Evolutionary conservation across 345 rosid genomes (phyloP), one percentile per base, ranked within the genome.

Genomic region (Microcos paniculata): DNA sequence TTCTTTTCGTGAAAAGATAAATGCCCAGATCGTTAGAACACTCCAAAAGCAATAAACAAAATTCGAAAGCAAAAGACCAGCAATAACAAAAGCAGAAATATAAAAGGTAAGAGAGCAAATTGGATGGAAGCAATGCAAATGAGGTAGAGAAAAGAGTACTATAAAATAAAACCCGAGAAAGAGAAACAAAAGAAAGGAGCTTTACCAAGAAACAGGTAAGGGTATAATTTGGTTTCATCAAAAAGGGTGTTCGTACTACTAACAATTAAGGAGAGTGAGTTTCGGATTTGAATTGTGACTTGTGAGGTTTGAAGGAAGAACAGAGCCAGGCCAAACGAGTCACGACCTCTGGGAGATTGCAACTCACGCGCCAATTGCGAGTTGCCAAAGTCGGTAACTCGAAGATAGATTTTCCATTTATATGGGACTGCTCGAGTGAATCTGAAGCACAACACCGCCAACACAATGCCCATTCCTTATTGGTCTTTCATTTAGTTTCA

Each of bases 291-390:
- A 51, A 68, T 46, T 35, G 26, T 49, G 59, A 51, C 48, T 46
- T 35, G 26, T 53, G 67, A 74, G 63, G 70, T 49, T 24, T n/a
- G 35, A 67, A 23, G 63, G 18, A 46, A 51, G 43, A 74, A 64
- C 16, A 43, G 3, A 28, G 49, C 66, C 67, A 72, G 24, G 6
- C 40, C 1, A n/a, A n/a, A 19, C 5, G 45, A 62, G 15, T 35
- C 46, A 4, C 31, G 52, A 80, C 6, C 62, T 62, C 30, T 33
- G 78, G 62, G 31, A 66, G 51, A 73, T 46, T 73, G 77, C 55
- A 71, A 71, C 6, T 61, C 80, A 78, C 79, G 78, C 78, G 84
- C 58, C 81, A 75, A 71, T 48, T 63, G 66, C 79, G 80, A 71
- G 83, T 56, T 38, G 80, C 73, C 71, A 73, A 80, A 70, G 78